Conservation (phyloP, 495 filamentous ascomycete species). For the Aspergillus carlsbadensis region DNA sequence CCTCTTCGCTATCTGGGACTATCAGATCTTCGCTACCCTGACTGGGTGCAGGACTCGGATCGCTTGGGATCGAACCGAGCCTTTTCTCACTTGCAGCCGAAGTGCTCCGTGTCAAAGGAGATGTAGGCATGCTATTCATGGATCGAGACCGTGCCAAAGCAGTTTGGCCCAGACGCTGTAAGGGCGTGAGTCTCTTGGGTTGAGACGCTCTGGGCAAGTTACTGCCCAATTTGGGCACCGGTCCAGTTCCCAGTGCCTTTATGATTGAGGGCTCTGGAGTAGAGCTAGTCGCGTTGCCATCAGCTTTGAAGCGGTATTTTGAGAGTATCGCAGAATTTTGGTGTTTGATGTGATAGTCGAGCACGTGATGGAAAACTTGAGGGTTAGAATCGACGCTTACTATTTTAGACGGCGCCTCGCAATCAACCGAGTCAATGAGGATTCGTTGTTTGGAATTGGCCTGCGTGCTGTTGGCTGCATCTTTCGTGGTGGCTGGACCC, state of each 20-base stretch:
- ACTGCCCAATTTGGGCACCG: not conserved
- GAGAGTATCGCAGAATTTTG: slow-evolving; percentile 38
- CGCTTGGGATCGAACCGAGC: not conserved
- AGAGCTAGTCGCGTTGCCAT: not conserved
- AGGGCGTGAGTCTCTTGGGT: slow-evolving; percentile 40
- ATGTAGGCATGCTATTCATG: slow-evolving; percentile 27
- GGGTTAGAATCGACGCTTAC: slow-evolving; percentile 24
- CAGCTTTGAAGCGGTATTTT: slow-evolving; percentile 32
- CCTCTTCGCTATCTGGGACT: slow-evolving; percentile 68
- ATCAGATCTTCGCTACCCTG: slow-evolving; percentile 78
- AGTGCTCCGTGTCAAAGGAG: slow-evolving; percentile 7
- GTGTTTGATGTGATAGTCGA: slow-evolving; percentile 36
- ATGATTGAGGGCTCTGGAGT: not conserved
- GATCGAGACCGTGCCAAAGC: slow-evolving; percentile 45
- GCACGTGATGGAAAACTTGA: slow-evolving; percentile 29
- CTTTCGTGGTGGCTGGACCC: not conserved
- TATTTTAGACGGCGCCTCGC: slow-evolving; percentile 2
- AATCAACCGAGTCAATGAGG: not conserved
- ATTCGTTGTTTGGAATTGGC: not conserved
- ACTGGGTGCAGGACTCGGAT: not conserved
- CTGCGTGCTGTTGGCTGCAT: not conserved
- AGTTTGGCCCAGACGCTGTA: slow-evolving; percentile 47
- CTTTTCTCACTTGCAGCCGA: not conserved
- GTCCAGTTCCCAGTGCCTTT: not conserved
- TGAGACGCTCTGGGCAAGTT: slow-evolving; percentile 17